Base-by-base conservation (phyloP, 2,329 filamentous ascomycete genomes). In the Juglanconis oblonga region DNA sequence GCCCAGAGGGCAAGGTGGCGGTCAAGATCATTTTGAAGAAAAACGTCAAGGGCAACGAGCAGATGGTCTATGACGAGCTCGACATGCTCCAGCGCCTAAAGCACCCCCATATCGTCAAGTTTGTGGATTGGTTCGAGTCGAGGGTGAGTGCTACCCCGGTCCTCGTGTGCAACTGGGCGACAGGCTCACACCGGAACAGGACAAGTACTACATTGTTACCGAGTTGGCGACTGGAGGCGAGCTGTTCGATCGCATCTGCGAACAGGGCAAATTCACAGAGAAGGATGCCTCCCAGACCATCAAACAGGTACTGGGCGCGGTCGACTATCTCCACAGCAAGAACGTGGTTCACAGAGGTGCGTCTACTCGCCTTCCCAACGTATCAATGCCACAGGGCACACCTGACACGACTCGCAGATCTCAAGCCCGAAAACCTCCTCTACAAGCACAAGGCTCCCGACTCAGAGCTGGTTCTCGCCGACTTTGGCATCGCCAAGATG, bases 1-100 rank as follows among this genome's bases (percentile, higher is more conserved):
- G 91, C 67, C 86, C 89, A 47, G 83, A 84, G 24, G 91, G 92
- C 74, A 85, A 97, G 81, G 93, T 96, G 63, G 95, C 95, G 45
- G 86, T 99, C 76, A 99, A 99, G 83, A 98, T 99, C 74, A 99
- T 99, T 75, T 81, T 98, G 71, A 99, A 99, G 85, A 97, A 97
- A 81, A 98, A 97, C 77, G 94, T 99, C 73, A 96, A 93, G 75
- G 94, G 93, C 66, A 98, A 98, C 70, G 95, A 99, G 81, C 87
- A 89, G 74, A 99, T 99, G 95, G 95, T 99, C 45, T 95, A 96
- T 74, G 95, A 99, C 74, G 95, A 99, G 79, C 83, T 99, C 69
- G 85, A 92, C 67, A 92, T 99, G 87, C 84, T 99, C 65, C 92
- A 97, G 77, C 86, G 86, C 61, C 86, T 99, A 72, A 85, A 92